Base-by-base conservation (phyloP, 331 rosid species). In the Rhamnella rubrinervis region DNA sequence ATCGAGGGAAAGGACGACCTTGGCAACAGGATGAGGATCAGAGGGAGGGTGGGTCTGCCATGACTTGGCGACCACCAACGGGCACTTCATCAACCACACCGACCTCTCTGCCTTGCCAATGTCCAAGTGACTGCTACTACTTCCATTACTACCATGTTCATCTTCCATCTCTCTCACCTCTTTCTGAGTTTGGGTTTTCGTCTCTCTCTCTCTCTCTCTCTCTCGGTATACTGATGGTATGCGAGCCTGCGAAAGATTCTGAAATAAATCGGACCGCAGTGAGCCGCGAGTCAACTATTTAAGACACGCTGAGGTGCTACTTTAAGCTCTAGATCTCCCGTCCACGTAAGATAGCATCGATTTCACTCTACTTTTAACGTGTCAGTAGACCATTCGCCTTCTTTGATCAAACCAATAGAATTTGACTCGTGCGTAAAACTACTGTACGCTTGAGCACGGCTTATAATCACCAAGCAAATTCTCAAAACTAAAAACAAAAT, bases 71-170 rank as follows among this genome's bases (percentile, higher is more conserved):
- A 95, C 96, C 2, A 72, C 92, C 62, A 85, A 55, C 3, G 97
- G 99, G 37, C 97, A 89, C 91, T 95, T 95, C 99, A 95, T 95
- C 71, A 95, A 69, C 97, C 99, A 95, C 69, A 91, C 99, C 35
- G 97, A 88, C 80, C 92, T 86, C 75, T 95, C 98, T 1, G 97
- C 87, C 70, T 82, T 95, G 15, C 70, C 75, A 2, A 87, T 91
- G 56, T 95, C 98, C 87, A 95, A 23, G 81, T 82, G 80, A 13
- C 82, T 67, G 63, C 72, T 77, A 67, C 88, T 68, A 21, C 88
- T 79, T 0, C 84, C 78, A 19, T 84, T 70, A 40, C 71, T 68
- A 51, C 84, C 81, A 38, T 82, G 78, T 37, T 89, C 96, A 18
- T 95, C 96, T 14, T 91, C 97, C 96, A 85, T 85, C 40, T 31